Evolutionary conservation across 176 grass and related monocot species (phyloP).

Genomic region (Panicum miliaceum): DNA sequence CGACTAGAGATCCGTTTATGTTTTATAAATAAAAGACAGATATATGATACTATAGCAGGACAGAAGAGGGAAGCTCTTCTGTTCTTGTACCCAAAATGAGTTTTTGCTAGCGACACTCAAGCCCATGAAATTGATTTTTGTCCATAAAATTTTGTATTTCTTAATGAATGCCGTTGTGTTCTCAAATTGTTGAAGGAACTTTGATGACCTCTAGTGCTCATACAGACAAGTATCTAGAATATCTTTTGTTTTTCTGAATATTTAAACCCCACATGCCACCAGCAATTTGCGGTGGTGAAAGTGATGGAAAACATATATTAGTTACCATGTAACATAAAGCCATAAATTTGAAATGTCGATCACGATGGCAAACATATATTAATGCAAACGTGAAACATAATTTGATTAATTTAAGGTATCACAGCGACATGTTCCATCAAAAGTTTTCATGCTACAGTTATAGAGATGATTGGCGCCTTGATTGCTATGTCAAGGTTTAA

Average conservation of each 20-base stretch:
- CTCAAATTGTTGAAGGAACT: background rate
- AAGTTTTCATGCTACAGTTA: too few species aligned
- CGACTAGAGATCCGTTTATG: background rate
- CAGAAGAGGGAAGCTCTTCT: background rate
- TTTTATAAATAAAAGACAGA: background rate
- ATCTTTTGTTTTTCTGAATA: background rate
- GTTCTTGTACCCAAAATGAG: background rate
- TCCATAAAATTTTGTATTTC: background rate
- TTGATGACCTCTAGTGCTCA: background rate
- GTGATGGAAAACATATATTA: background rate
- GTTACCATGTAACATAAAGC: too few species aligned
- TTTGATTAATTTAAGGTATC: too few species aligned
- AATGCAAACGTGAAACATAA: too few species aligned
- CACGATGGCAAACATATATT: too few species aligned
- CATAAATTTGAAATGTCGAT: too few species aligned
- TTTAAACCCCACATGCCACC: background rate
- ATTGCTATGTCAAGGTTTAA: too few species aligned
- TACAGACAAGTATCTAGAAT: background rate
- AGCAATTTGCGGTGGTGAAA: background rate
- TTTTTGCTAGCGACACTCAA: background rate
- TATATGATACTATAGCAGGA: too few species aligned
- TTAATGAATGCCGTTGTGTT: background rate
- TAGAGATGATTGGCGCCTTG: too few species aligned
- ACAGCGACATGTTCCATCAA: too few species aligned
- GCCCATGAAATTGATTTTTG: background rate